Conservation (phyloP, 495 filamentous ascomycete genomes). For the Aspergillus asperescens region DNA sequence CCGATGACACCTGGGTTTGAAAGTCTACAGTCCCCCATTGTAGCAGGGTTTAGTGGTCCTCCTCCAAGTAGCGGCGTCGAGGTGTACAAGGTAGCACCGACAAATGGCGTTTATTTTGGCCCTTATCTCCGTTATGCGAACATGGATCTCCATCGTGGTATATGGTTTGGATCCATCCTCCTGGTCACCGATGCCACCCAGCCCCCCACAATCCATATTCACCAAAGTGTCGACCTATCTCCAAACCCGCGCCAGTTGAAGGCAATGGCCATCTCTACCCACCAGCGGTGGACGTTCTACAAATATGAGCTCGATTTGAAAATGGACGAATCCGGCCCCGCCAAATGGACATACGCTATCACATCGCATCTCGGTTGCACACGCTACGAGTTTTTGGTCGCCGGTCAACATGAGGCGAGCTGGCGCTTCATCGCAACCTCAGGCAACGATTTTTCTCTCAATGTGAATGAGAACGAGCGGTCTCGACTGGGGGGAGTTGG, state of each 20-base stretch:
- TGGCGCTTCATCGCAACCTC: conserved; percentile 98
- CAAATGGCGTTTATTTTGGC: conserved; percentile 98
- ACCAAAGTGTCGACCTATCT: conserved; percentile 82
- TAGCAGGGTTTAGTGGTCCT: conserved; percentile 73
- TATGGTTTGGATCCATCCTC: conserved; percentile 81
- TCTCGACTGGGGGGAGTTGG: conserved; percentile 78
- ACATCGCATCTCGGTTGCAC: conserved; percentile 96
- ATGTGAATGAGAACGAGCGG: conserved; percentile 78
- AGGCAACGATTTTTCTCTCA: conserved; percentile 89
- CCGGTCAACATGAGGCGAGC: conserved; percentile 78
- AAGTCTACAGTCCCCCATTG: conserved; percentile 67
- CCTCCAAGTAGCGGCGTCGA: conserved; percentile 84
- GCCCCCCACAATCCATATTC: conserved; percentile 93
- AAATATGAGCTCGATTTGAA: conserved; percentile 88
- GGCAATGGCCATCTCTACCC: conserved; percentile 74
- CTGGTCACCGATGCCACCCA: conserved; percentile 89
- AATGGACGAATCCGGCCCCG: conserved; percentile 76
- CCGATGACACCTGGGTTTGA: conserved; percentile 68
- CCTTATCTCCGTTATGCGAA: conserved; percentile 94
- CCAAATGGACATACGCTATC: conserved; percentile 97
- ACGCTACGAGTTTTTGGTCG: conserved; percentile 95
- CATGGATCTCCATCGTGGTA: conserved; percentile 87
- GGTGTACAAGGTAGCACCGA: conserved; percentile 85
- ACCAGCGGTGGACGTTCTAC: conserved; percentile 93
- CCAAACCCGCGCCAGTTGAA: conserved; percentile 90